phyloP scores from a whole-genome alignment of 23 red algal species.

The Gracilaria gracilis region DNA sequence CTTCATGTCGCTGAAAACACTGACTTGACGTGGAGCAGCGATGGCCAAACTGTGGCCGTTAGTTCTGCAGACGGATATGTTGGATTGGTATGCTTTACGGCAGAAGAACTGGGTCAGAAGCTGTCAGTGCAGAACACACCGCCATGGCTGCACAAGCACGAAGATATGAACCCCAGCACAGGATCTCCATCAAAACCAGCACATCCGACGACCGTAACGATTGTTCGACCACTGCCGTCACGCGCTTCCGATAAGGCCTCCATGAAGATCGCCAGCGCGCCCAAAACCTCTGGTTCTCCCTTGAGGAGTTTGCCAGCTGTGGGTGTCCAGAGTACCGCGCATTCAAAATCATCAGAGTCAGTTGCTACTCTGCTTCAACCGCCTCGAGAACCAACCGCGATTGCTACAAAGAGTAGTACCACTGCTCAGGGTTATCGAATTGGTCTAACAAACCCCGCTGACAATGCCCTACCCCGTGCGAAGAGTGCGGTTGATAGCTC shows the following conservation, averaged over 20 bases:
- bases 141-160: conserved; percentile 35
- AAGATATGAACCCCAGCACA: background rate
- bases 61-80: conserved; percentile 65
- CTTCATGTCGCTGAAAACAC: conserved; percentile 85
- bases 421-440: conserved; percentile 34
- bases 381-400: background rate
- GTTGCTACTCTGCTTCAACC: background rate
- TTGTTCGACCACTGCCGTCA: background rate
- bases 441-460: background rate
- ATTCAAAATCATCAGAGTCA: background rate
- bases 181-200: background rate
- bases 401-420: conserved; percentile 17
- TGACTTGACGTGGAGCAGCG: conserved; percentile 79
- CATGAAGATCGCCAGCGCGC: background rate
- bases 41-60: conserved; percentile 62
- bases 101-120: conserved; percentile 27
- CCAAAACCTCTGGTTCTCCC: background rate
- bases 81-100: conserved; percentile 39
- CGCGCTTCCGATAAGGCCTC: background rate
- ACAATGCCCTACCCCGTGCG: background rate
- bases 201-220: conserved; percentile 7
- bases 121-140: conserved; percentile 42
- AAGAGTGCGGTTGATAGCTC: background rate
- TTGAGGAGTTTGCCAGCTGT: background rate
- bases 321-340: background rate